phyloP scores from a whole-genome alignment of 257 asterid genomes.

The Solanum neorickii region DNA sequence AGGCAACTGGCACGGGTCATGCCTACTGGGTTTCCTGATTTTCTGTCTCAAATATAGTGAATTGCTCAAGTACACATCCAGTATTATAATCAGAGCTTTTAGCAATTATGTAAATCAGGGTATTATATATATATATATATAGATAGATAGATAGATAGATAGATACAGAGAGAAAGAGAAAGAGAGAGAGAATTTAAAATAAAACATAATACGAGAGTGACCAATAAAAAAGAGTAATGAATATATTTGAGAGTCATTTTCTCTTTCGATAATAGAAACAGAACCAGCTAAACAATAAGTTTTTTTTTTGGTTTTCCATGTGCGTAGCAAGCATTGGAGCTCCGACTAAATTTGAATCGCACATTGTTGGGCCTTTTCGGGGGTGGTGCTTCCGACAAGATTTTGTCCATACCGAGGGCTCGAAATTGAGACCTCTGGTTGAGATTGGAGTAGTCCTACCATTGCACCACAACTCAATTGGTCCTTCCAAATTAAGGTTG shows the following conservation, averaged over 20 bases:
- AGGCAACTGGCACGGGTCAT: background rate
- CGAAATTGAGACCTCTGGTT: background rate
- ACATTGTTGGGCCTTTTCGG: background rate
- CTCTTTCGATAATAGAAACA: background rate
- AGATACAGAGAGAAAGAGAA: too few relatives aligned
- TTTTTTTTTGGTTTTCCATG: background rate
- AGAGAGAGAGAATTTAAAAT: too few relatives aligned
- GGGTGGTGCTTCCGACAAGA: background rate
- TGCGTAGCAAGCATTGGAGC: background rate
- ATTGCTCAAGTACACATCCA: background rate
- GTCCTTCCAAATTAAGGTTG: background rate
- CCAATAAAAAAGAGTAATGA: background rate
- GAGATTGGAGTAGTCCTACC: background rate
- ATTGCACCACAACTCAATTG: background rate
- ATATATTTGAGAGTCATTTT: background rate
- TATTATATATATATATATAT: background rate
- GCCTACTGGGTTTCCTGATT: background rate
- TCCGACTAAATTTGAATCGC: background rate
- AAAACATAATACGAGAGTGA: background rate
- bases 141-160: background rate
- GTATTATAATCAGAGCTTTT: background rate
- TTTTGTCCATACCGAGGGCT: background rate
- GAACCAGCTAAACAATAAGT: background rate
- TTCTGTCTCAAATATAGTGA: background rate
- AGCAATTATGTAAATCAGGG: background rate